phyloP scores from a whole-genome alignment of 331 rosid genomes.

The Saraca asoca region DNA sequence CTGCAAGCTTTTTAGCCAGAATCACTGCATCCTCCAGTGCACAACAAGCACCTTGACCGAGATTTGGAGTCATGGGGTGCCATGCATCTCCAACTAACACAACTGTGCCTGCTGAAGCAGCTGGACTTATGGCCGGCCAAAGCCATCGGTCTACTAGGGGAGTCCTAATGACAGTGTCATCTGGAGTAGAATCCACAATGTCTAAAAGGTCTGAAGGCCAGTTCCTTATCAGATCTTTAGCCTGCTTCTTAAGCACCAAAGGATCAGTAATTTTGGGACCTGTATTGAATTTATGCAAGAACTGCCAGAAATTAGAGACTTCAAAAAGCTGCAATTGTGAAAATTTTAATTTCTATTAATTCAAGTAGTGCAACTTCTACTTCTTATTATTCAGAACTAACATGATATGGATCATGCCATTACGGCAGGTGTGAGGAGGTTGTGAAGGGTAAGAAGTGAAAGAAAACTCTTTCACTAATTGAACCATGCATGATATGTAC shows the following conservation, averaged over 20 bases:
- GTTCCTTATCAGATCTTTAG: conserved; percentile 53
- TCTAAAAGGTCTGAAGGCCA: conserved; percentile 63
- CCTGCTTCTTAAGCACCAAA: conserved; percentile 54
- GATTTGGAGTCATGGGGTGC: conserved; percentile 99
- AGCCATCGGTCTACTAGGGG: conserved; percentile 90
- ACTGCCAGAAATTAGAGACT: too few species aligned
- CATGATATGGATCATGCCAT: too few species aligned
- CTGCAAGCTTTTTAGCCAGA: conserved; percentile 71
- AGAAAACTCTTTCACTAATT: background rate
- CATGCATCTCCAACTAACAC: conserved; percentile 90
- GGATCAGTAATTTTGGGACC: conserved; percentile 55
- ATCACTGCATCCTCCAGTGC: conserved; percentile 91
- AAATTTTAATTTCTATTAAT: background rate
- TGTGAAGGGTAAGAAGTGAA: too few species aligned
- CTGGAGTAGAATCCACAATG: conserved; percentile 66
- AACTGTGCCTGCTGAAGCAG: conserved; percentile 66
- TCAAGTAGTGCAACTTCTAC: too few species aligned
- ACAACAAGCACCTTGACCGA: conserved; percentile 92
- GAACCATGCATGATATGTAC: background rate
- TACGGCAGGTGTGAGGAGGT: too few species aligned
- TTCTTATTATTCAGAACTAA: too few species aligned
- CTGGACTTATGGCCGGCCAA: conserved; percentile 75
- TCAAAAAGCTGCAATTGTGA: background rate
- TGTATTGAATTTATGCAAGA: background rate
- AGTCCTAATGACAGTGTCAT: conserved; percentile 58